Evolutionary conservation across 768 basidiomycete genomes (phyloP), one percentile per base, ranked within the genome.

Genomic region (Vararia minispora): DNA sequence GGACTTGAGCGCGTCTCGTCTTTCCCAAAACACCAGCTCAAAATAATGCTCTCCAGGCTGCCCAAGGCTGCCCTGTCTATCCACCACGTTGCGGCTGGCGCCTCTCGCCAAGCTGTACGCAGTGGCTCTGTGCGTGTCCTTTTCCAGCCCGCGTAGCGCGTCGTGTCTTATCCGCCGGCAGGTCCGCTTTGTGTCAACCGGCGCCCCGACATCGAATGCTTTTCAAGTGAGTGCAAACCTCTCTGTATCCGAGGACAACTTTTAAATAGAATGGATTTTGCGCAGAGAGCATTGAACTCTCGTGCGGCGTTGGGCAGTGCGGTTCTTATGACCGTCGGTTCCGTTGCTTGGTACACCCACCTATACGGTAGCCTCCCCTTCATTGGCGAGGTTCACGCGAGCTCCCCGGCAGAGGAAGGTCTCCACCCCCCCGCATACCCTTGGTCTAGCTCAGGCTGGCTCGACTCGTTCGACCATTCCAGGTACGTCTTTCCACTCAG

Each of bases 311-410:
- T 88, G 45, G 74, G 76, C 40, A 78, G 90, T 33, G 76, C 78
- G 44, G 76, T 86, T 34, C 64, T 80, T 41, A 60, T 86, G 57
- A 74, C 91, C 33, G 84, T 65, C 45, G 95, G 95, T 45, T 82
- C 94, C 33, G 74, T 95, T 59, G 89, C 88, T 39, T 95, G 89
- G 89, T 99, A 99, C 69, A 81, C 87, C 52, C 83, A 91, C 59
- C 74, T 91, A 41, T 98, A 91, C 60, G 95, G 92, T 47, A 66
- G 74, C 22, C 68, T 91, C 40, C 88, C 91, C 23, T 89, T 98
- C 65, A 54, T 98, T 49, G 78, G 84, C 42, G 81, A 95, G 62
- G 94, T 82, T 5, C 87, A 88, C 56, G 95, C 95, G 33, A 90
- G 85, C 63, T 81, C 84, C 45, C 80, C 81, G 37, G 87, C 79